A percentile compares a stretch with the other conserved stretches of the same genome.
Evolutionary conservation across 129 eudicot species (phyloP).

Genomic region (Lonicera japonica): DNA sequence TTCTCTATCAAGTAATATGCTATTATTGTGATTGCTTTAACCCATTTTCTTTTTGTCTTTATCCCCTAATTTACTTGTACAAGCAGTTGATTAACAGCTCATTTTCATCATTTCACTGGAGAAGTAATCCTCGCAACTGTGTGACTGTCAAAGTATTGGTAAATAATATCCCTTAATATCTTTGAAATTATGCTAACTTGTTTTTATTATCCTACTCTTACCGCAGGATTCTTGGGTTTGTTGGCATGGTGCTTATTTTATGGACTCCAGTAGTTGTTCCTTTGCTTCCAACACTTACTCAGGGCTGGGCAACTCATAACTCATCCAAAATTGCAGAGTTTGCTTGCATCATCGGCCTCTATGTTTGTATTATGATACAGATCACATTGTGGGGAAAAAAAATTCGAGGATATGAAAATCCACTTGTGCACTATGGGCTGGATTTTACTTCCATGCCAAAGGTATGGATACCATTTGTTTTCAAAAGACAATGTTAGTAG

Average conservation of each 20-base stretch:
- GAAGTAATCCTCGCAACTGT: not conserved
- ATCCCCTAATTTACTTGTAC: not conserved
- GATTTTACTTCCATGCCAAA: slow-evolving; percentile 46
- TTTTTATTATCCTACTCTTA: slow-evolving; percentile 7
- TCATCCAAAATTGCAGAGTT: slow-evolving; percentile 58
- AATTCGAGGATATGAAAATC: slow-evolving; percentile 70
- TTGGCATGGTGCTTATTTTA: slow-evolving; percentile 68
- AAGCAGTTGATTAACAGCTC: not conserved
- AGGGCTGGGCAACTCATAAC: slow-evolving; percentile 59
- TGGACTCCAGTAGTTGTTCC: slow-evolving; percentile 90
- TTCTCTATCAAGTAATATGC: not conserved
- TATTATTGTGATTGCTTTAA: too few relatives aligned
- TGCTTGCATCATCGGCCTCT: slow-evolving; percentile 75
- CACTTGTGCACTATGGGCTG: slow-evolving; percentile 68
- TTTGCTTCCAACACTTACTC: slow-evolving; percentile 73
- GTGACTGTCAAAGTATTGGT: not conserved
- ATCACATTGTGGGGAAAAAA: slow-evolving; percentile 80
- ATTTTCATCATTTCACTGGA: slow-evolving; percentile 1
- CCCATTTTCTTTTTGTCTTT: not conserved
- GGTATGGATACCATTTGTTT: slow-evolving; percentile 34
- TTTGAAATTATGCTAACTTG: slow-evolving; percentile 5
- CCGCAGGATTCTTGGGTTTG: slow-evolving; percentile 70
- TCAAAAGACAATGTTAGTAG: not conserved
- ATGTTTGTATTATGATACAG: slow-evolving; percentile 45
- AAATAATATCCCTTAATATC: too few relatives aligned